These are phyloP conservation scores for Phaffia rhodozyma DNA, from an alignment of 1,284 basidiomycete species.

Conservation along the genomic window DNA sequence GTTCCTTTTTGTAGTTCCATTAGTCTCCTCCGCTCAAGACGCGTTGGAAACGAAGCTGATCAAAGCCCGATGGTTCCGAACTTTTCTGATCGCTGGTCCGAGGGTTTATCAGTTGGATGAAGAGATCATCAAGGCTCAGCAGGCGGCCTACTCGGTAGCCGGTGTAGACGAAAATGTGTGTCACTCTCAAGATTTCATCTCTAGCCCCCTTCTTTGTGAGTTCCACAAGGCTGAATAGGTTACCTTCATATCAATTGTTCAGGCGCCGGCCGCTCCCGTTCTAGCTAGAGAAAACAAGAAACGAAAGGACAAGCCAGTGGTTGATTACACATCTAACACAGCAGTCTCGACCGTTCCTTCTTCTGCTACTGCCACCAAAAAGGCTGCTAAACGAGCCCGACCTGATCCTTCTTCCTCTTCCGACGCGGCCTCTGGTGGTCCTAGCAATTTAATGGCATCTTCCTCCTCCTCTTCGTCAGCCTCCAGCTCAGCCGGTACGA, in stretches of 20 bases:
- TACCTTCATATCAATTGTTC: conserved; percentile 4
- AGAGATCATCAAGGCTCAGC: conserved; percentile 67
- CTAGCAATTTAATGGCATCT: background rate
- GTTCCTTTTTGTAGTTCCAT: conserved; percentile 25
- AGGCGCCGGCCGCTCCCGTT: conserved; percentile 75
- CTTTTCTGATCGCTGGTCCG: conserved; percentile 17
- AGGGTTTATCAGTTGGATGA: conserved; percentile 52
- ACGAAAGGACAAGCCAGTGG: conserved; percentile 52
- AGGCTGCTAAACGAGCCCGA: background rate
- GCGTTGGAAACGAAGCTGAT: background rate
- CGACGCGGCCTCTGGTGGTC: conserved; percentile 43
- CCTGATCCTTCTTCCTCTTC: conserved; percentile 39
- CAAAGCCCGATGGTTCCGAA: too few species aligned
- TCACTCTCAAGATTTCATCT: conserved; percentile 20
- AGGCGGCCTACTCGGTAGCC: conserved; percentile 77
- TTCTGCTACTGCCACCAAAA: conserved; percentile 15
- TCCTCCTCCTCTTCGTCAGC: conserved; percentile 14
- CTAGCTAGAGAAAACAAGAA: conserved; percentile 66
- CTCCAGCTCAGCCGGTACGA: conserved; percentile 10
- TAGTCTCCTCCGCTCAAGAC: background rate
- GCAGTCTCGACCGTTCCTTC: conserved; percentile 22
- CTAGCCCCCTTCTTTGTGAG: conserved; percentile 21
- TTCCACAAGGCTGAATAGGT: background rate
- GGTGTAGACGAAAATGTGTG: conserved; percentile 84
- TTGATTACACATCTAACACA: conserved; percentile 57